These are phyloP conservation scores for Mycena rosella DNA, from an alignment of 768 basidiomycete genomes.

Conservation along the genomic window DNA sequence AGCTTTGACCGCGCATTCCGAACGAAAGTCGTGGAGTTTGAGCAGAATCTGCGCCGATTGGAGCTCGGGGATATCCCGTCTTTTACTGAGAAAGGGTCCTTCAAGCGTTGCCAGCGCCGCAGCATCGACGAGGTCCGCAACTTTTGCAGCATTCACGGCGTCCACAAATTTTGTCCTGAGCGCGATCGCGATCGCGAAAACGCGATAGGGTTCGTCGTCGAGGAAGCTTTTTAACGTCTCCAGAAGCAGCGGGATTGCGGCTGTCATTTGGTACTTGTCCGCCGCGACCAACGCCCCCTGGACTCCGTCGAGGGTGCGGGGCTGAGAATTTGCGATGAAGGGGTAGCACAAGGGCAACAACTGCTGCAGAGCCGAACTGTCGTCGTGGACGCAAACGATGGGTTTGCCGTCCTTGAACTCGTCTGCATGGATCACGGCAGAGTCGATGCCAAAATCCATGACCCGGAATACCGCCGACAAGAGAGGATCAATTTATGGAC, in stretches of 20 bases:
- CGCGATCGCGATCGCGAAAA: constrained; percentile 5
- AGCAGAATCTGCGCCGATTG: neutral
- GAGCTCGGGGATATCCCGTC: neutral
- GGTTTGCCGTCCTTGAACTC: neutral
- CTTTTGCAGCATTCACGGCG: neutral
- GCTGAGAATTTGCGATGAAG: neutral
- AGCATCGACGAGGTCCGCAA: neutral
- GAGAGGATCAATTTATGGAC: neutral
- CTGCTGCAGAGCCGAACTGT: neutral
- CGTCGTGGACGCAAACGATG: neutral
- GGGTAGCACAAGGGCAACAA: constrained; percentile 8
- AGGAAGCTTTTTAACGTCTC: neutral
- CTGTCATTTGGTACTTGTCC: neutral
- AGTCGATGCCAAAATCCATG: too few species aligned
- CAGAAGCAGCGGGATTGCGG: neutral
- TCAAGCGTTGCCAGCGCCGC: constrained; percentile 12
- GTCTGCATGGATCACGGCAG: neutral
- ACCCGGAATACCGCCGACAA: constrained; percentile 4
- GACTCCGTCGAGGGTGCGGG: neutral
- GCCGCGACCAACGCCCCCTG: neutral
- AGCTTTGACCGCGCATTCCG: neutral
- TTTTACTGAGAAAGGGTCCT: neutral
- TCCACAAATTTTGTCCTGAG: neutral
- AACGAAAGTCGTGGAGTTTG: neutral
- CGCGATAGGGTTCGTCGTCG: neutral